Evolutionary conservation across 2,329 filamentous ascomycete genomes (phyloP).

Genomic region (Rachicladosporium sp.): DNA sequence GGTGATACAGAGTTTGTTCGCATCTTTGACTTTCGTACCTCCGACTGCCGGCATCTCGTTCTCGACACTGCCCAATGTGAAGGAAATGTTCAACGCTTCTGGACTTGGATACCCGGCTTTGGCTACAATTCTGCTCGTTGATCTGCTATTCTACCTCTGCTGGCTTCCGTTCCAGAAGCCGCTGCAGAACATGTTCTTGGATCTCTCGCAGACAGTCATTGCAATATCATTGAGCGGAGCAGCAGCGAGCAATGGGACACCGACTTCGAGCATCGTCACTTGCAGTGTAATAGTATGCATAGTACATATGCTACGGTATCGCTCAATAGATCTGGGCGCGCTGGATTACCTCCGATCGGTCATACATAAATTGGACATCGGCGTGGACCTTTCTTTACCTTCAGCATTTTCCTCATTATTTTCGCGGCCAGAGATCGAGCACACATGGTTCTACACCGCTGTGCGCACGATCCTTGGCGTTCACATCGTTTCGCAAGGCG

Average conservation of each 20-base stretch:
- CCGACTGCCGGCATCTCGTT: constrained; percentile 53
- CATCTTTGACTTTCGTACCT: constrained; percentile 82
- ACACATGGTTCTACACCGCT: constrained; percentile 20
- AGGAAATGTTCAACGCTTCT: constrained; percentile 82
- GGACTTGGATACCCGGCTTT: constrained; percentile 69
- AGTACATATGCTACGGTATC: constrained; percentile 41
- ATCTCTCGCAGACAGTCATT: constrained; percentile 86
- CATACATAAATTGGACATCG: constrained; percentile 23
- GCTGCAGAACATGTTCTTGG: constrained; percentile 75
- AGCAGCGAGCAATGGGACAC: constrained; percentile 53
- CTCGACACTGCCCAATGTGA: constrained; percentile 63
- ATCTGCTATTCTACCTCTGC: constrained; percentile 63
- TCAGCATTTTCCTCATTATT: constrained; percentile 19
- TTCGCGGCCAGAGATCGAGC: constrained; percentile 14
- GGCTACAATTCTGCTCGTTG: constrained; percentile 72
- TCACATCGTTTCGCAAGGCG: constrained; percentile 26
- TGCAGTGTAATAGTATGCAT: constrained; percentile 55
- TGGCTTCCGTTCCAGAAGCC: constrained; percentile 84
- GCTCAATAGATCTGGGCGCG: constrained; percentile 30
- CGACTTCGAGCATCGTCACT: constrained; percentile 58
- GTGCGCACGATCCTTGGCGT: constrained; percentile 23
- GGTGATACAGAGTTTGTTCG: constrained; percentile 82
- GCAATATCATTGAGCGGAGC: constrained; percentile 81
- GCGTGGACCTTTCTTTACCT: constrained; percentile 18
- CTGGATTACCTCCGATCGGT: constrained; percentile 26